Base-by-base conservation (phyloP, 2,329 filamentous ascomycete species). In the Mariannaea sp. region DNA sequence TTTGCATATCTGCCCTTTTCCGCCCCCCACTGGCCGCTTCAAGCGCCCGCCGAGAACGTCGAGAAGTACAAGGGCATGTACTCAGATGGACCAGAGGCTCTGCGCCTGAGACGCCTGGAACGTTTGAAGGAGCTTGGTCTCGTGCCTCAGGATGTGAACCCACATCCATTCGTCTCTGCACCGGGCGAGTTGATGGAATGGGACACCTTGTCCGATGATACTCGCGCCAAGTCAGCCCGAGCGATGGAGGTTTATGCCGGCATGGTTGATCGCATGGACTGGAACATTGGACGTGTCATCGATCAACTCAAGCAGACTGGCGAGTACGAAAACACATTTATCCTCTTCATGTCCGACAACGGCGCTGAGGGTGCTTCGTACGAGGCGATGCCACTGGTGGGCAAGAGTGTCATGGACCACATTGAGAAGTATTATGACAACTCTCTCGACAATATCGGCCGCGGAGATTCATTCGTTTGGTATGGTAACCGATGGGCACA, bases 231-330 rank as follows among this genome's bases (percentile, higher is more conserved):
- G 52, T 81, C 80, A 3, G 76, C 66, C 61, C 76, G 71, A 16
- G 77, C 80, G 0, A 85, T 85, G 82, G 83, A 86, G 61, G 77
- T 80, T 3, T 87, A 81, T 51, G 83, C 84, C 0, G 84, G 75
- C 12, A 86, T 87, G 81, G 83, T 86, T 2, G 82, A 86, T 53
- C 75, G 74, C 41, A 85, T 86, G 44, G 84, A 87, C 60, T 66
- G 67, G 54, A 83, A 85, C 52, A 76, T 87, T 17, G 83, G 83
- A 5, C 3, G 19, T 1, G 36, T 39, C 5, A 6, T 39, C 2
- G 36, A 39, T 7, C 16, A 13, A 8, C 29, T 32, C 5, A 5
- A 12, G 5, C 10, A 32, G 13, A 6, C 10, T 4, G 29, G 29
- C 10, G 29, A 32, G 29, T 32, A 13, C 13, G 29, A 32, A 4